Base-by-base conservation (phyloP, 2,329 filamentous ascomycete species). In the Colletotrichum sojae region DNA sequence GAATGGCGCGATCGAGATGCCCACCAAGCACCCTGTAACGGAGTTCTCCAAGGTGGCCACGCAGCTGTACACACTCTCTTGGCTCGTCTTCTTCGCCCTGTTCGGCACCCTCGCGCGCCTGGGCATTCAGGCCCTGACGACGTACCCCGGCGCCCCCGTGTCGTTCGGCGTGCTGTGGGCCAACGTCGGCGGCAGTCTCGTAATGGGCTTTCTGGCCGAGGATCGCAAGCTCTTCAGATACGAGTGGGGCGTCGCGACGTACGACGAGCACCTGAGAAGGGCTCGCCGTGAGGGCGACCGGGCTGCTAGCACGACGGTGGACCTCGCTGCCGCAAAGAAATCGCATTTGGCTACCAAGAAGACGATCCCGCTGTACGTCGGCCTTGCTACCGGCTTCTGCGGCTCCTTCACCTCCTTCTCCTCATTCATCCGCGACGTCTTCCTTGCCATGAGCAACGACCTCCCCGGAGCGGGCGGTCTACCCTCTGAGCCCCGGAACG, bases 331-430 rank as follows among this genome's bases (percentile, higher is more conserved):
- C 3, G 84, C 83, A 5, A 87, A 85, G 73, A 88, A 91, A 75
- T 85, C 84, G 1, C 89, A 92, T 76, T 78, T 86, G 45, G 84
- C 89, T 5, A 81, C 85, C 31, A 97, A 97, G 78, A 97, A 97
- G 83, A 93, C 92, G 0, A 92, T 97, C 31, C 95, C 95, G 0
- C 84, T 97, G 0, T 97, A 97, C 76, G 92, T 97, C 67, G 95
- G 93, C 58, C 88, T 98, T 6, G 89, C 93, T 0, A 97, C 92
- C 0, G 95, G 92, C 12, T 96, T 96, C 79, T 97, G 94, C 75
- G 94, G 95, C 71, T 95, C 92, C 73, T 93, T 96, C 75, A 98
- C 95, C 0, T 95, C 92, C 10, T 97, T 97, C 80, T 97, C 94
- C 0, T 90, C 91, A 20, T 97, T 97, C 77, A 90, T 95, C 54